Conservation (phyloP, 495 filamentous ascomycete genomes). For the Daldinia vernicosa region DNA sequence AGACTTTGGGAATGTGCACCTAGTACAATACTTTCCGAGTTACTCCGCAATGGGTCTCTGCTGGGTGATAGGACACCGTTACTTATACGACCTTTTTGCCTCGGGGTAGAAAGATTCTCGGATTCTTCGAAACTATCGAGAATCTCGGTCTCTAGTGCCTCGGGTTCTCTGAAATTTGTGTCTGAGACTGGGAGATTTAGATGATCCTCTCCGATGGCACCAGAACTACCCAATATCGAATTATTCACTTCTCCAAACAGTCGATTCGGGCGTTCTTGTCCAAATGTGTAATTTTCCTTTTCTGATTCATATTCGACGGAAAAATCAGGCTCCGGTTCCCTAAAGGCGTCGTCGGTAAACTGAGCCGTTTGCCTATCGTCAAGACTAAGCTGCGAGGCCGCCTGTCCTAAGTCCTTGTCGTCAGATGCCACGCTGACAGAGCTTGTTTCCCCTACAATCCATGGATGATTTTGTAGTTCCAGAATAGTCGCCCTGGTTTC, state of each 20-base stretch:
- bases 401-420: conserved; percentile 59
- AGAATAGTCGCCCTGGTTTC: conserved; percentile 70
- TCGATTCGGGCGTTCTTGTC: conserved; percentile 55
- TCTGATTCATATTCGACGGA: conserved; percentile 48
- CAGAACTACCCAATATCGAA: conserved; percentile 72
- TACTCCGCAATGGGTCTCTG: conserved; percentile 45
- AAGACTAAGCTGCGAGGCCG: conserved; percentile 76
- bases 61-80: conserved; percentile 25
- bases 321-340: conserved; percentile 34
- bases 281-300: conserved; percentile 55
- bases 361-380: conserved; percentile 49
- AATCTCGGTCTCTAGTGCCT: conserved; percentile 50
- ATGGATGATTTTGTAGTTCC: conserved; percentile 70
- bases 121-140: conserved; percentile 55
- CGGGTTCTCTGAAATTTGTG: conserved; percentile 45
- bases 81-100: conserved; percentile 37
- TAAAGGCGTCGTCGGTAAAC: conserved; percentile 12
- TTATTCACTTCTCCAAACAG: conserved; percentile 84
- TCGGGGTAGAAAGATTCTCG: conserved; percentile 48
- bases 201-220: conserved; percentile 52
- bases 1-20: conserved; percentile 55
- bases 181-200: conserved; percentile 57
- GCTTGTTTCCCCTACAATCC: conserved; percentile 63
- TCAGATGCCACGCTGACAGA: conserved; percentile 60
- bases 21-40: conserved; percentile 50